These are phyloP conservation scores for Ulvella scutata DNA, from an alignment of 139 green algal genomes.

Conservation along the genomic window DNA sequence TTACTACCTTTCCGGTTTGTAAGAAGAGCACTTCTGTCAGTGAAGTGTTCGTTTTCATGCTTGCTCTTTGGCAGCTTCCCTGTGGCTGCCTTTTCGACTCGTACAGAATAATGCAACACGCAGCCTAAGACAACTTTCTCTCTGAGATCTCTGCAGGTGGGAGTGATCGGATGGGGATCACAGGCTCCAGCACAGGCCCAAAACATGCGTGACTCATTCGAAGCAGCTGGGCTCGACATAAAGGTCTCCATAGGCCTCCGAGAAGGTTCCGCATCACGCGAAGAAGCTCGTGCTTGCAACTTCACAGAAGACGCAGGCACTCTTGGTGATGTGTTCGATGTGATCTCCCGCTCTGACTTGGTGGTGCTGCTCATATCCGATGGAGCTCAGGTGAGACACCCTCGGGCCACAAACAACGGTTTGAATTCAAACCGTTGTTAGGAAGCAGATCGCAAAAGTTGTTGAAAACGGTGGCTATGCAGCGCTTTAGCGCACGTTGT, in stretches of 20 bases:
- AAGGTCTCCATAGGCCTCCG: constrained; percentile 88
- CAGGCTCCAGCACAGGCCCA: constrained; percentile 88
- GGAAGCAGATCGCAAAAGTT: no score
- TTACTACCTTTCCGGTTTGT: no score
- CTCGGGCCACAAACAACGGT: no score
- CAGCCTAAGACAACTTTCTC: no score
- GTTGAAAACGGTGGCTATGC: no score
- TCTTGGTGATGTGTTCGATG: constrained; percentile 89
- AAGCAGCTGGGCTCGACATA: constrained; percentile 71
- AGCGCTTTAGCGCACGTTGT: no score
- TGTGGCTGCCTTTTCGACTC: no score
- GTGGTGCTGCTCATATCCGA: constrained; percentile 97
- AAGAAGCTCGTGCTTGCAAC: constrained; percentile 69
- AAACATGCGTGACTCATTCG: constrained; percentile 87
- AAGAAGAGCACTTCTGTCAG: no score
- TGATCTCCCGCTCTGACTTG: constrained; percentile 76
- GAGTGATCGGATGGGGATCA: constrained; percentile 95
- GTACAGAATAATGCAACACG: no score
- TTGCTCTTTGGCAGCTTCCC: no score
- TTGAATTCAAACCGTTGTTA: no score
- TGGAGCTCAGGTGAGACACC: constrained; percentile 60
- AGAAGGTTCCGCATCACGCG: constrained; percentile 48
- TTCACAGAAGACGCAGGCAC: constrained; percentile 85
- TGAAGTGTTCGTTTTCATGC: no score
- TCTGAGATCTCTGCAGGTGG: constrained; percentile 47